These are phyloP conservation scores for Kwoniella europaea DNA, from an alignment of 768 basidiomycete genomes.

Conservation along the genomic window DNA sequence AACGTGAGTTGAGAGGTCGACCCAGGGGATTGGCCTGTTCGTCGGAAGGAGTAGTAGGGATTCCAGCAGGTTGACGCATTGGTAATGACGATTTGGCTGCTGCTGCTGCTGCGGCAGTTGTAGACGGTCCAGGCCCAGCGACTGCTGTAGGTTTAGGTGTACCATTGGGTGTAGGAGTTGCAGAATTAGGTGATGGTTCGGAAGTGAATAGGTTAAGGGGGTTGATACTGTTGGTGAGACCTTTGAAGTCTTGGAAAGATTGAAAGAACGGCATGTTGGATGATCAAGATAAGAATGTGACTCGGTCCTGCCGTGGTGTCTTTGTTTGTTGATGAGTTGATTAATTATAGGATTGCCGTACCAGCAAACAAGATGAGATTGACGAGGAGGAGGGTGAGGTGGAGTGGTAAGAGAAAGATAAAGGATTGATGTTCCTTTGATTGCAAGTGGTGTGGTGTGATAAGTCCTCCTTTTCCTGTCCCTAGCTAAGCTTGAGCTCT, in stretches of 20 bases:
- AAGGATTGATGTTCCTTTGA: constrained; percentile 8
- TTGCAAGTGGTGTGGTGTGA: not conserved
- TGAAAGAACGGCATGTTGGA: constrained; percentile 29
- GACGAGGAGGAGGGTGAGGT: not conserved
- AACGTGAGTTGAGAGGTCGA: not conserved
- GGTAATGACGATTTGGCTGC: constrained; percentile 3
- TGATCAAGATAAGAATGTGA: not conserved
- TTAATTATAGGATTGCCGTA: not conserved
- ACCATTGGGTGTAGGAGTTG: constrained; percentile 8
- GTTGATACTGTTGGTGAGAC: constrained; percentile 27
- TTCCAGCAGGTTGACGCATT: constrained; percentile 5
- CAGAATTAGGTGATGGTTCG: constrained; percentile 1
- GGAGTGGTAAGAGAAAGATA: not conserved
- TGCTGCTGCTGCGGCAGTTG: constrained; percentile 7
- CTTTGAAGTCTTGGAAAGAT: constrained; percentile 35
- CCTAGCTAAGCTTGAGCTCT: not conserved
- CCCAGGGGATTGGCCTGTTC: not conserved
- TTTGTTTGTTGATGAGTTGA: not conserved
- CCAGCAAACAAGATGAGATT: not conserved
- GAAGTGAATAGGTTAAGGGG: constrained; percentile 41
- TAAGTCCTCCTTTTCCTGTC: not conserved
- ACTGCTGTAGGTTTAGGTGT: constrained; percentile 24
- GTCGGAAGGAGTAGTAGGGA: not conserved
- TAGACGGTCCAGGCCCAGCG: constrained; percentile 39
- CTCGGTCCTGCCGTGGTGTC: not conserved